Base-by-base conservation (phyloP, 1,139 yeast genomes). In the Saccharomyces hybrid region DNA sequence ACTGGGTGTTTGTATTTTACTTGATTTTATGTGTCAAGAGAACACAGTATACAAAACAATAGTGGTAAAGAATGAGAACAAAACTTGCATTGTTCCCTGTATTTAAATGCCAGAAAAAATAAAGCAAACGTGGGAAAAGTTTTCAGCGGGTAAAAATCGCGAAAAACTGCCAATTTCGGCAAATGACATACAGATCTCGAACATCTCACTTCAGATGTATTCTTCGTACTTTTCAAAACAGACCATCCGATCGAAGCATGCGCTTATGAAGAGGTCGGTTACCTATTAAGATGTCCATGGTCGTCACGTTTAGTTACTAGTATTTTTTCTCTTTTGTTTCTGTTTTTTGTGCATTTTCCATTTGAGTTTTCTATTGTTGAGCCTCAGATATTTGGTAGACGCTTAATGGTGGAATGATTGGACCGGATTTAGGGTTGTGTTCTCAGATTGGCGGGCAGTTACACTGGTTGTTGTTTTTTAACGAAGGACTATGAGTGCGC, bases 1-100 rank as follows among this genome's bases (percentile, higher is more conserved):
- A 50, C 52, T 50, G 52, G 52, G 34, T 32, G 46, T 31, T 29
- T 19, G 25, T 23, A 29, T 23, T 38, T 38, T 38, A 38, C 44
- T 38, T 38, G 44, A 16, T 7, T 9, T 3, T 8, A 16, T 28
- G 9, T 28, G 5, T 38, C 19, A 19, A 19, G 19, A 19, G 19
- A 19, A 19, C 19, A 19, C 19, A 19, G 19, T 19, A 19, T 19
- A 19, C 19, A 19, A 19, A 19, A 19, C 19, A 19, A 19, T 19
- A 19, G 19, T 19, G 44, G 25, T 8, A 5, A 3, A 8, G 2
- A 38, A n/a, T 5, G 9, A 19, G 25, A 9, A 2, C 25, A 9
- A 38, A 23, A 2, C 16, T 8, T 16, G 19, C 19, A 19, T 19
- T 19, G 19, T 19, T 19, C 19, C 19, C 3, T 38, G 9, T 38